phyloP scores from a whole-genome alignment of 768 basidiomycete species.

The Amanita rubescens region DNA sequence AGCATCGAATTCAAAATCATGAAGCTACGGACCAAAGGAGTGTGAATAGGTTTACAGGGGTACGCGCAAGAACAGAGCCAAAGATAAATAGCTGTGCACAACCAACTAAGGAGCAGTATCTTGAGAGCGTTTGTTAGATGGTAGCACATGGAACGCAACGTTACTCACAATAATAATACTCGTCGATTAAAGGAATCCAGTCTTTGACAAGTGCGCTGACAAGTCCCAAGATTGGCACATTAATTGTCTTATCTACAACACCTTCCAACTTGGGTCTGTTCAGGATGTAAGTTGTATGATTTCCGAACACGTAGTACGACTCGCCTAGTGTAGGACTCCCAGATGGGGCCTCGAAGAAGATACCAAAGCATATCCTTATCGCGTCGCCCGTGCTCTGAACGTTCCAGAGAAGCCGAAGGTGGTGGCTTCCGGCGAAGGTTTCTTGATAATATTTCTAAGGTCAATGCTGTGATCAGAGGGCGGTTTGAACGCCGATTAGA shows the following conservation, averaged over 20 bases:
- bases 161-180: constrained; percentile 83
- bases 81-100: constrained; percentile 1
- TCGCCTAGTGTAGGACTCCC: constrained; percentile 72
- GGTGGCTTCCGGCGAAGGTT: constrained; percentile 63
- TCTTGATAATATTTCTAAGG: constrained; percentile 68
- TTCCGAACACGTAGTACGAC: neutral
- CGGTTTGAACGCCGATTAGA: constrained; percentile 46
- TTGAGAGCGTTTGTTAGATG: constrained; percentile 6
- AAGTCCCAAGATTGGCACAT: constrained; percentile 59
- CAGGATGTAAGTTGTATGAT: constrained; percentile 6
- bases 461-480: constrained; percentile 57
- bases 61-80: constrained; percentile 1
- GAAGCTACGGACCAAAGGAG: too few relatives aligned
- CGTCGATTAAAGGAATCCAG: constrained; percentile 85
- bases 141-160: too few relatives aligned
- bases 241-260: constrained; percentile 46
- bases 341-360: constrained; percentile 78
- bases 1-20: too few relatives aligned
- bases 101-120: constrained; percentile 35
- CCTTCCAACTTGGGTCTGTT: constrained; percentile 70
- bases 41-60: constrained; percentile 2
- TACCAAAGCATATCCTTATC: constrained; percentile 84
- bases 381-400: constrained; percentile 72
- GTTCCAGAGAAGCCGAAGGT: constrained; percentile 55
- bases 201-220: constrained; percentile 67